phyloP scores from a whole-genome alignment of 2,329 filamentous ascomycete genomes.

The Metarhizium anisopliae region DNA sequence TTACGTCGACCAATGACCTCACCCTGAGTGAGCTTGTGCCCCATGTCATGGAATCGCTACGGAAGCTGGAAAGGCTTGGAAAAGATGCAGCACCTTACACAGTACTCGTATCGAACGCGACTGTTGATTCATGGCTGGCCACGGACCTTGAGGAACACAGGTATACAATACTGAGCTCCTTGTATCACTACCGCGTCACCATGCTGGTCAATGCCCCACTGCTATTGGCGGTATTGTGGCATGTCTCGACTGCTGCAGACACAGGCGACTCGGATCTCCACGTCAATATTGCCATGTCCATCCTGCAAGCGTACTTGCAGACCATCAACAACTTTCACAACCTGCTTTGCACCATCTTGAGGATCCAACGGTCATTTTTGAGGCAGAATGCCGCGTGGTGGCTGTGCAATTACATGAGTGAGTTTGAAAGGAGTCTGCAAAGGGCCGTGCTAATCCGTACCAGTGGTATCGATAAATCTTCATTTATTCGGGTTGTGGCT shows the following conservation, averaged over 20 bases:
- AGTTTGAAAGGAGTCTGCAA: slow-evolving; percentile 2
- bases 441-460: too few relatives aligned
- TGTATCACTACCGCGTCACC: slow-evolving; percentile 7
- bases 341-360: slow-evolving; percentile 11
- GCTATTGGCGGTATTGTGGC: slow-evolving; percentile 12
- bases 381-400: slow-evolving; percentile 20
- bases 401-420: slow-evolving; percentile 22
- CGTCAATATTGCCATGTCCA: slow-evolving; percentile 9
- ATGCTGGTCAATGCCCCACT: slow-evolving; percentile 6
- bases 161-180: slow-evolving; percentile 8
- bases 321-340: slow-evolving; percentile 12
- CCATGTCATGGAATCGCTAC: slow-evolving; percentile 12
- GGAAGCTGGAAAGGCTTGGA: slow-evolving; percentile 12
- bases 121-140: slow-evolving; percentile 4
- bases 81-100: slow-evolving; percentile 1
- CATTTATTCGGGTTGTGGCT: slow-evolving; percentile 20
- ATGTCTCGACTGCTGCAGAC: slow-evolving; percentile 5
- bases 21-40: slow-evolving; percentile 8
- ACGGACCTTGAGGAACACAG: slow-evolving; percentile 4
- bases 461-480: slow-evolving; percentile 18
- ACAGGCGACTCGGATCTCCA: slow-evolving; percentile 7
- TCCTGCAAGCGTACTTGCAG: slow-evolving; percentile 14
- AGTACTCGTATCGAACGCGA: slow-evolving; percentile 4
- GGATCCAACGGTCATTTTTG: slow-evolving; percentile 12
- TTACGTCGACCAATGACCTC: slow-evolving; percentile 6